Evolutionary conservation across 1,284 basidiomycete genomes (phyloP).

Genomic region (Thelephora terrestris): DNA sequence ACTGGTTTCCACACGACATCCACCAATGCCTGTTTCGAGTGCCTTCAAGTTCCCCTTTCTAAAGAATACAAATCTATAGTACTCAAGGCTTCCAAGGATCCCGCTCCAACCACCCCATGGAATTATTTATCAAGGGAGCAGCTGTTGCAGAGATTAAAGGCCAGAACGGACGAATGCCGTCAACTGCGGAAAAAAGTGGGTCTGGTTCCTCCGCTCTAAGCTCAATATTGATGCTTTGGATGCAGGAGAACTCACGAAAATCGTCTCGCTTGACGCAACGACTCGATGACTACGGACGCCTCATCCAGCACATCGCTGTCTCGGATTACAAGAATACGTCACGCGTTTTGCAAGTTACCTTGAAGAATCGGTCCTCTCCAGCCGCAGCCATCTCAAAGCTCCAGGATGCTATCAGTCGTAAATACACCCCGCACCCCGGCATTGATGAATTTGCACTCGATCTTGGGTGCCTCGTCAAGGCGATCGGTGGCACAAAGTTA

Average conservation of each 20-base stretch:
- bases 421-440: constrained; percentile 8
- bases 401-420: constrained; percentile 2
- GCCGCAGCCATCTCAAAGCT: constrained; percentile 3
- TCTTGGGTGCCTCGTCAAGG: constrained; percentile 8
- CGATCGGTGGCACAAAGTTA: constrained; percentile 12
- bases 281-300: constrained; percentile 6
- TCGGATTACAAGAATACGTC: constrained; percentile 8
- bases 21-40: not conserved
- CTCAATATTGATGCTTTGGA: no score
- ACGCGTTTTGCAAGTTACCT: constrained; percentile 7
- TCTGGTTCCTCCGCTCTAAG: constrained; percentile 11
- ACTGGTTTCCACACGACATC: no score
- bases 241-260: no score
- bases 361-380: constrained; percentile 6
- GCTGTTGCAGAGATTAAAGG: no score
- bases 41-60: constrained; percentile 3
- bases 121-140: no score
- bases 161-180: no score
- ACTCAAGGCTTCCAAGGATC: constrained; percentile 3
- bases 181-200: not conserved
- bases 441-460: constrained; percentile 9
- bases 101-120: constrained; percentile 9
- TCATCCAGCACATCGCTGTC: constrained; percentile 7
- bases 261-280: no score
- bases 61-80: constrained; percentile 14